Evolutionary conservation across 805 yeast genomes (phyloP).

Genomic region (Ascoidea tarda): DNA sequence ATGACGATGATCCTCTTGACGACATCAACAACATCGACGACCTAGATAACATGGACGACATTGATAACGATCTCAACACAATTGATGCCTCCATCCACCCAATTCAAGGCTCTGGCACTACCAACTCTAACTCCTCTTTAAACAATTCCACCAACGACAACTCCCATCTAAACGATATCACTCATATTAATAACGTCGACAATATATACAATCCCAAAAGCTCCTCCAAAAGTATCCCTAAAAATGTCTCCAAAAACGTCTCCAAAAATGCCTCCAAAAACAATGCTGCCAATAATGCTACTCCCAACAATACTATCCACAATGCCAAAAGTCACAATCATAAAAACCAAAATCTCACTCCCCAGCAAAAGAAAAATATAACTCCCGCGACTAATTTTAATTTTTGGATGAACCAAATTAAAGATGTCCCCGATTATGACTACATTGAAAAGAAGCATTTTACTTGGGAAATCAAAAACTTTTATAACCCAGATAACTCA

Average conservation of each 20-base stretch:
- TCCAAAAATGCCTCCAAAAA: background rate
- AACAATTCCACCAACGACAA: background rate
- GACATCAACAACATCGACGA: background rate
- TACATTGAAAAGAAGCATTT: constrained; percentile 16
- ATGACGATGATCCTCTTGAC: background rate
- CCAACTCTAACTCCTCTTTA: background rate
- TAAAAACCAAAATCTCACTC: background rate
- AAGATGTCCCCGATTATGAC: constrained; percentile 17
- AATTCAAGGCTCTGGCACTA: background rate
- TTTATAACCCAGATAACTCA: constrained; percentile 14
- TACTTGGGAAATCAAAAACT: constrained; percentile 27
- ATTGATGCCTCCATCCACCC: background rate
- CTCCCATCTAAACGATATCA: no score
- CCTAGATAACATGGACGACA: background rate
- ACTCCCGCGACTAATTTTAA: background rate
- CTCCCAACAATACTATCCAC: no score
- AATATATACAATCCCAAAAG: background rate
- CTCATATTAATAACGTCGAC: background rate
- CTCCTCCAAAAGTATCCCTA: background rate
- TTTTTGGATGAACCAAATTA: background rate
- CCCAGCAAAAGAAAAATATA: background rate
- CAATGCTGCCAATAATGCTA: background rate
- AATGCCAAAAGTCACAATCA: no score
- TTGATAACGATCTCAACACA: background rate
- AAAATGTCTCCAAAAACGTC: background rate